These are phyloP conservation scores for Cyclotella atomus DNA, from an alignment of 108 stramenopile genomes.

Conservation along the genomic window DNA sequence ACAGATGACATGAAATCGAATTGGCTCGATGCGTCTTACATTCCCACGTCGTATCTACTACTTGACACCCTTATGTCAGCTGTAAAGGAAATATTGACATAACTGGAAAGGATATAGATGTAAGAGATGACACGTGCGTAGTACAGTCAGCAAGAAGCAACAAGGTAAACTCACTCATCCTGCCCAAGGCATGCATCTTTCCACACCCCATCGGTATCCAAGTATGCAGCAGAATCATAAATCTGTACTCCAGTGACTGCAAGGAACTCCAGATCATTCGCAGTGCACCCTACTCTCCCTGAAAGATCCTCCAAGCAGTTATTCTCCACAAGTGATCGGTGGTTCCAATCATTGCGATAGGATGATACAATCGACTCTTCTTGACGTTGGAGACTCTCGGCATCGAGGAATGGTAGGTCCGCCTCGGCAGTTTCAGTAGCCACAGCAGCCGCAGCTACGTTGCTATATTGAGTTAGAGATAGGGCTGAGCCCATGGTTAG, in stretches of 20 bases:
- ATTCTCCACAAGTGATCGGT: neutral
- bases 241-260: neutral
- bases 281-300: neutral
- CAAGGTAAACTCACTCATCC: too few species aligned
- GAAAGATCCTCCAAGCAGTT: neutral
- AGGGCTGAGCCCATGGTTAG: neutral
- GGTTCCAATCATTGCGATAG: neutral
- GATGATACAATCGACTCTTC: neutral
- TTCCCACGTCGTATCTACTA: slow-evolving; percentile 9
- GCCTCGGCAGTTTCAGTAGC: neutral
- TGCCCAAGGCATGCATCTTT: slow-evolving; percentile 15
- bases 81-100: slow-evolving; percentile 3
- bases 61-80: neutral
- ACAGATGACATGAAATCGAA: too few species aligned
- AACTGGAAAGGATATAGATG: too few species aligned
- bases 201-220: slow-evolving; percentile 8
- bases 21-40: too few species aligned
- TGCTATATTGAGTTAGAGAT: neutral
- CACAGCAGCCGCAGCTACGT: neutral
- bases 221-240: neutral
- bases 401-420: neutral
- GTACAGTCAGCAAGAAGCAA: too few species aligned
- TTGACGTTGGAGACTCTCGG: neutral
- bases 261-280: slow-evolving; percentile 8
- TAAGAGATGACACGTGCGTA: too few species aligned